Conservation (phyloP, 495 filamentous ascomycete species). For the Lasiosphaeriaceae sp. region DNA sequence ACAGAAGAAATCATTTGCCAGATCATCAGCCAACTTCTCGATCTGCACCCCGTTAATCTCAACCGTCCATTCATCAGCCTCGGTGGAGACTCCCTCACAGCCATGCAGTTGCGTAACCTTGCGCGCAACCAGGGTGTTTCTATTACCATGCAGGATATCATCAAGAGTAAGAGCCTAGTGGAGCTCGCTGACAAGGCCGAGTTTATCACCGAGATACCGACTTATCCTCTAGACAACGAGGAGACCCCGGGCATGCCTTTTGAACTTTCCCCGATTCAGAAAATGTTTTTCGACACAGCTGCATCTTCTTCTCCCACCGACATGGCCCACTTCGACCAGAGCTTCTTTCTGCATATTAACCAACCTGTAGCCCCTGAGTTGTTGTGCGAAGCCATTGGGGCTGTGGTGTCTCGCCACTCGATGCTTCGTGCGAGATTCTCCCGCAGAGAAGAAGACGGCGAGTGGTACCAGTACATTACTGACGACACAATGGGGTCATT, state of each 20-base stretch:
- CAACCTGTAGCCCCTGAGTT: conserved; percentile 29
- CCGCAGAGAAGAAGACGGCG: conserved; percentile 22
- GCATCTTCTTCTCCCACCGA: too few species aligned
- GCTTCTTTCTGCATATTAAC: conserved; percentile 50
- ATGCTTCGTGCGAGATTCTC: conserved; percentile 61
- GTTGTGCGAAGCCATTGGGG: conserved; percentile 37
- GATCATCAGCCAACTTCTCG: conserved; percentile 46
- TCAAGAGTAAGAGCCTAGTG: conserved; percentile 17
- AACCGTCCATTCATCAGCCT: conserved; percentile 31
- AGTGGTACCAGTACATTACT: too few species aligned
- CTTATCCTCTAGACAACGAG: conserved; percentile 14
- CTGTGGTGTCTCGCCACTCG: conserved; percentile 52
- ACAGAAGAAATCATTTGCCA: conserved; percentile 44
- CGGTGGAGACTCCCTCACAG: conserved; percentile 29
- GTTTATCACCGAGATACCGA: background rate
- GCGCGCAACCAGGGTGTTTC: conserved; percentile 13
- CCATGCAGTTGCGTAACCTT: conserved; percentile 29
- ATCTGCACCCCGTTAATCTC: conserved; percentile 31
- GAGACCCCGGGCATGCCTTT: too few species aligned
- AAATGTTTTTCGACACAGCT: conserved; percentile 46
- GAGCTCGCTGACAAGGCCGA: conserved; percentile 18
- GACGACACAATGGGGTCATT: conserved; percentile 6
- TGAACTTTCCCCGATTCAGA: conserved; percentile 56
- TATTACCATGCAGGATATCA: conserved; percentile 18
- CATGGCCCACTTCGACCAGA: conserved; percentile 56